phyloP scores from a whole-genome alignment of 768 basidiomycete genomes.

The Infundibulicybe gibba region DNA sequence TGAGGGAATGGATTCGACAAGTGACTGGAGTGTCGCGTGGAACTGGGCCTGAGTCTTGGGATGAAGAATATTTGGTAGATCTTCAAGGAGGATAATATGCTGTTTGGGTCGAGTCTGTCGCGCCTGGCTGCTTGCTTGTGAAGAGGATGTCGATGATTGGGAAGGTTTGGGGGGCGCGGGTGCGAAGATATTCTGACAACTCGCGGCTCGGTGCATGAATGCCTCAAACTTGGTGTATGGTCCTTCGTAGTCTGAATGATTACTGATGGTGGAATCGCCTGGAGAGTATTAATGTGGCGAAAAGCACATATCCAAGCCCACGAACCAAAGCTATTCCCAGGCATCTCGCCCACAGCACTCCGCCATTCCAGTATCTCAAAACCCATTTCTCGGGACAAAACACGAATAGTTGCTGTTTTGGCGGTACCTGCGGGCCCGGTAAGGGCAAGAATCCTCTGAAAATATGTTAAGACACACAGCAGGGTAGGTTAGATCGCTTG shows the following conservation, averaged over 20 bases:
- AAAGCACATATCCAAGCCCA: not conserved
- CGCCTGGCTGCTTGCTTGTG: slow-evolving; percentile 5
- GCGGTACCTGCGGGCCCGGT: slow-evolving; percentile 89
- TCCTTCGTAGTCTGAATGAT: slow-evolving; percentile 35
- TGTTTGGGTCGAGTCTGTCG: slow-evolving; percentile 22
- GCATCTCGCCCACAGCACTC: slow-evolving; percentile 57
- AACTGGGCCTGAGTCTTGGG: slow-evolving; percentile 63
- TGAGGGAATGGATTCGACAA: slow-evolving; percentile 37
- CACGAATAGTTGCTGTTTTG: slow-evolving; percentile 83
- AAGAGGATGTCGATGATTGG: slow-evolving; percentile 7
- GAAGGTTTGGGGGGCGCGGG: slow-evolving; percentile 3
- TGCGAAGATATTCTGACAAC: slow-evolving; percentile 52
- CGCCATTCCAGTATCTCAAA: slow-evolving; percentile 88
- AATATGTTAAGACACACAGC: not conserved
- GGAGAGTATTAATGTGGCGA: not conserved
- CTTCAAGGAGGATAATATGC: slow-evolving; percentile 78
- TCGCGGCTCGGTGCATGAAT: slow-evolving; percentile 69
- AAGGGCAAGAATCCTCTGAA: slow-evolving; percentile 76
- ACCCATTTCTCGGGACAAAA: slow-evolving; percentile 69
- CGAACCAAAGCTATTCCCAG: slow-evolving; percentile 16
- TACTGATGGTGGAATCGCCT: slow-evolving; percentile 4
- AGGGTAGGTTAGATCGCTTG: not conserved
- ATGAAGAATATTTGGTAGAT: slow-evolving; percentile 89
- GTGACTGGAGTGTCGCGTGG: slow-evolving; percentile 60
- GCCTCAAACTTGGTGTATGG: slow-evolving; percentile 67